Conservation (phyloP, 805 yeast species). For the Candida adriatica region DNA sequence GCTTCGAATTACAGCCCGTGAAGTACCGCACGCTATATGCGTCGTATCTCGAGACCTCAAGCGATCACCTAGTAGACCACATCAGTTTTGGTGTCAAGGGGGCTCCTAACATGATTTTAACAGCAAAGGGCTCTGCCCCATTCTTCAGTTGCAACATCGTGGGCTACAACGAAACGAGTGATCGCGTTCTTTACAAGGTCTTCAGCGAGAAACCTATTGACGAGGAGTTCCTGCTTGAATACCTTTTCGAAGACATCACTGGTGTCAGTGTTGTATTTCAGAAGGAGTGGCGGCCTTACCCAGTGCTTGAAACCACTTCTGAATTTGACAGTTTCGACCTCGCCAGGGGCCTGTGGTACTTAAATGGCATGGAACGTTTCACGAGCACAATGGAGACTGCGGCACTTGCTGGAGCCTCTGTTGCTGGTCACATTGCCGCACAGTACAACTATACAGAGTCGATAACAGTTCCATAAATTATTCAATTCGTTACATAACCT, state of each 20-base stretch:
- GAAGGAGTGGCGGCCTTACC: conserved; percentile 40
- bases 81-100: conserved; percentile 11
- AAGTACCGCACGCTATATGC: conserved; percentile 35
- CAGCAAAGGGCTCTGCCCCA: conserved; percentile 18
- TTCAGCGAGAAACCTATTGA: conserved; percentile 27
- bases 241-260: conserved; percentile 17
- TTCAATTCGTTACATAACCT: no score
- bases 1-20: conserved; percentile 15
- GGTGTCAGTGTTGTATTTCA: conserved; percentile 23
- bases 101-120: conserved; percentile 24
- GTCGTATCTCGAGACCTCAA: conserved; percentile 26
- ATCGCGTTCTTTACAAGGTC: conserved; percentile 35
- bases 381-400: conserved; percentile 48
- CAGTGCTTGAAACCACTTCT: conserved; percentile 28
- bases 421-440: conserved; percentile 34
- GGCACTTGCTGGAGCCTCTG: conserved; percentile 42
- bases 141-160: conserved; percentile 31
- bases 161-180: conserved; percentile 21
- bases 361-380: conserved; percentile 39
- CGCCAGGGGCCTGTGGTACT: conserved; percentile 32
- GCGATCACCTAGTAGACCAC: conserved; percentile 17
- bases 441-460: conserved; percentile 22
- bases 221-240: conserved; percentile 10
- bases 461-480: conserved; percentile 7
- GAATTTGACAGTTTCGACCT: conserved; percentile 26